Base-by-base conservation (phyloP, 371 early-diverging fungal genomes). In the Haplosporangium sp. region DNA sequence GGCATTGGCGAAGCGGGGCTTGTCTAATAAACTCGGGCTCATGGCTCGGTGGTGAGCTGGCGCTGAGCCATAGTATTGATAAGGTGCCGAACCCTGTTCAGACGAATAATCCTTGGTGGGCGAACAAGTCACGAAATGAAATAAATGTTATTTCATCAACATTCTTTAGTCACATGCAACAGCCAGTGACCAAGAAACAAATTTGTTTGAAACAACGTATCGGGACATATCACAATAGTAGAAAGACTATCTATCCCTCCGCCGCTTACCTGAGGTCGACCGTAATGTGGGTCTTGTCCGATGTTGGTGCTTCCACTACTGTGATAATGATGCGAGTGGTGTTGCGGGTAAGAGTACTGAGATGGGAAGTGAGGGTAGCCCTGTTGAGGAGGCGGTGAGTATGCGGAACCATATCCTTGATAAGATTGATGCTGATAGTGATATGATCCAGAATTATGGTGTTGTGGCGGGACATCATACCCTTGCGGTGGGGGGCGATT, bases 1-100 rank as follows among this genome's bases (percentile, higher is more conserved):
- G 35, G 75, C 47, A 47, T 81, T 81, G 47, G 72, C 76, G 47
- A 81, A 81, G 17, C 82, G 68, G 4, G 82, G 82, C 57, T 48
- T 68, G 63, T 75, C 76, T 60, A 81, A 35, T 11, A 72, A 45
- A 19, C 70, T 68, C 4, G 82, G 82, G n/a, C 72, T 72, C 76
- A 75, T 75, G 39, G 82, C 71, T 45, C 72, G 74, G 39, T 81
- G 67, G 19, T 74, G 72, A 15, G 68, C 58, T 35, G 45, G 58
- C 35, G 58, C 44, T 27, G 62, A 60, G 38, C 61, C 60, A 37
- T 74, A 65, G 6, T 67, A 47, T 17, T 61, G 62, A 27, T 65
- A 69, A 17, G 70, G 56, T 7, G 52, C 44, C 6, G 69, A 10
- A 4, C 61, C 59, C 13, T 69, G 77, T 6, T 77, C 77, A 10